phyloP scores from a whole-genome alignment of 2,329 filamentous ascomycete genomes.

The Monascus ruber region DNA sequence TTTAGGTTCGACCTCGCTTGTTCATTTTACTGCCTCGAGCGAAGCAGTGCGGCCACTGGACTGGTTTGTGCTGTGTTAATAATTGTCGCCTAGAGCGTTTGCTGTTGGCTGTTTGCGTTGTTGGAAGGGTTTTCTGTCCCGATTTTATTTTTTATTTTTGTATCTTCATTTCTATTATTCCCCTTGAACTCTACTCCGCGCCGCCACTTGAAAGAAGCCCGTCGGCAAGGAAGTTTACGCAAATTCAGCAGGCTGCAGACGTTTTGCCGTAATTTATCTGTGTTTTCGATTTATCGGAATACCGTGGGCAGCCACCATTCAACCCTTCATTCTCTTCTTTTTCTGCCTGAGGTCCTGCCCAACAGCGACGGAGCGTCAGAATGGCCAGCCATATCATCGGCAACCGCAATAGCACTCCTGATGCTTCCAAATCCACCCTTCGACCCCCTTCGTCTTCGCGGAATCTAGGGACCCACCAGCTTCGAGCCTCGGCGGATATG shows the following conservation, averaged over 20 bases:
- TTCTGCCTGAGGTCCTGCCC: not conserved
- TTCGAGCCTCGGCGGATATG: slow-evolving; percentile 95
- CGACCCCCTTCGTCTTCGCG: slow-evolving; percentile 78
- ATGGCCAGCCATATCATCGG: slow-evolving; percentile 58
- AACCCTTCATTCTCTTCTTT: not conserved
- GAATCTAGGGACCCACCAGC: slow-evolving; percentile 66
- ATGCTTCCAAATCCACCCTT: slow-evolving; percentile 69
- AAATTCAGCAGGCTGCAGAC: slow-evolving; percentile 73
- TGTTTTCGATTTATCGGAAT: slow-evolving; percentile 20
- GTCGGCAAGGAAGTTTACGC: slow-evolving; percentile 14
- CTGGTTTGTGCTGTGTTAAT: slow-evolving; percentile 30
- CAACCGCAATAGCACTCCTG: slow-evolving; percentile 95
- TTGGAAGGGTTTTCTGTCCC: not conserved
- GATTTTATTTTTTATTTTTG: slow-evolving; percentile 10
- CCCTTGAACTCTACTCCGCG: slow-evolving; percentile 7
- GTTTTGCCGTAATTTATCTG: slow-evolving; percentile 35
- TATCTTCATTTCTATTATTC: slow-evolving; percentile 10
- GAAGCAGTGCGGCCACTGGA: slow-evolving; percentile 34
- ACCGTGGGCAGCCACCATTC: not conserved
- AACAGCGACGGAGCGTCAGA: slow-evolving; percentile 3
- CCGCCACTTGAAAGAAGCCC: not conserved
- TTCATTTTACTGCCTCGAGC: slow-evolving; percentile 12
- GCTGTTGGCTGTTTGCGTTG: slow-evolving; percentile 7
- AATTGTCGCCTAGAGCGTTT: slow-evolving; percentile 18
- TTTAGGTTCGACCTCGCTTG: slow-evolving; percentile 13